Evolutionary conservation across 192 early-diverging fungal genomes (phyloP).

Genomic region (Martensiomyces pterosporus): DNA sequence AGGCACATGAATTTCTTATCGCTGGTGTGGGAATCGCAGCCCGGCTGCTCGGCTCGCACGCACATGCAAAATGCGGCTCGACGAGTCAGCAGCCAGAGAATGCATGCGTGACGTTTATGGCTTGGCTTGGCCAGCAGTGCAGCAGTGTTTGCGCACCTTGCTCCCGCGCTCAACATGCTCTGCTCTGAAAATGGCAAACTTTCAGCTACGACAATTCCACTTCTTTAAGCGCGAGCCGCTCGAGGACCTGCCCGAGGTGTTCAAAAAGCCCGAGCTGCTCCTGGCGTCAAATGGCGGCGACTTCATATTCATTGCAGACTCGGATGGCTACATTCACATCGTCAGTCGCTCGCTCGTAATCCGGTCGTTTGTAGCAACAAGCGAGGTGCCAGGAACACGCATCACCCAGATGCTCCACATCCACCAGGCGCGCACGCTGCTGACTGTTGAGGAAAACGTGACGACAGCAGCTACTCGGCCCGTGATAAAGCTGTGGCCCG

Average conservation of each 20-base stretch:
- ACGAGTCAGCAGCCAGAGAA: too few species aligned
- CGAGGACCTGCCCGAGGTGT: constrained; percentile 36
- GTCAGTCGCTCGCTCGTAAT: constrained; percentile 61
- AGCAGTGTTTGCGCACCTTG: too few species aligned
- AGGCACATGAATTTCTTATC: neutral
- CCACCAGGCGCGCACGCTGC: constrained; percentile 70
- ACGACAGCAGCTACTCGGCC: constrained; percentile 19
- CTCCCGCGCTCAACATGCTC: too few species aligned
- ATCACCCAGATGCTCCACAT: constrained; percentile 83
- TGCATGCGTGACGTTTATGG: too few species aligned
- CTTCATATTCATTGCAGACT: constrained; percentile 44
- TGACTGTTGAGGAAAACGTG: constrained; percentile 61
- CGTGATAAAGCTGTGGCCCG: constrained; percentile 42
- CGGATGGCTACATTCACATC: constrained; percentile 54
- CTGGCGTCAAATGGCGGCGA: constrained; percentile 43
- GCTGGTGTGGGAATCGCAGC: too few species aligned
- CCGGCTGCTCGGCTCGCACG: too few species aligned
- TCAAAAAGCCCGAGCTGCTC: constrained; percentile 40
- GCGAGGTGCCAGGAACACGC: constrained; percentile 56
- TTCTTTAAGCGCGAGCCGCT: constrained; percentile 48
- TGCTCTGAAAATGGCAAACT: constrained; percentile 37
- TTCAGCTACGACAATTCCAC: constrained; percentile 49
- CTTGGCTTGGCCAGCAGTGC: too few species aligned
- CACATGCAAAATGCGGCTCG: too few species aligned
- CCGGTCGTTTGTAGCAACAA: constrained; percentile 54